Conservation (phyloP, 768 basidiomycete species). For the Suillus hirtellus region DNA sequence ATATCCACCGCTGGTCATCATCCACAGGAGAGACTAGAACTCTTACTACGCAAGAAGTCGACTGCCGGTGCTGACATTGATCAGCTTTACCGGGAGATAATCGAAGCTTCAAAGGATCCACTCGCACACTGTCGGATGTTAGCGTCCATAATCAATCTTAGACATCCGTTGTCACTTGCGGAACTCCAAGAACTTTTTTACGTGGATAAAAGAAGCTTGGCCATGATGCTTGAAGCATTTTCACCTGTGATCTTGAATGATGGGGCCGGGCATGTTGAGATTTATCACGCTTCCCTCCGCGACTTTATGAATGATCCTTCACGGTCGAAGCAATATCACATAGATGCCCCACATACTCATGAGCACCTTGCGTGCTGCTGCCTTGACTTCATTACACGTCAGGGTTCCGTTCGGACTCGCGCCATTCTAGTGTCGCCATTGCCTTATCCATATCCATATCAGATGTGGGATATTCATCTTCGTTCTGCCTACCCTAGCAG, state of each 20-base stretch:
- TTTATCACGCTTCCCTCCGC: slow-evolving; percentile 3
- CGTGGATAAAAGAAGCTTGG: neutral
- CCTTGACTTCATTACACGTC: neutral
- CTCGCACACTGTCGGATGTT: neutral
- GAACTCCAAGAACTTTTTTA: neutral
- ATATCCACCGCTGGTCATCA: slow-evolving; percentile 9
- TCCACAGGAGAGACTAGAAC: neutral
- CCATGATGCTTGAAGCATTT: neutral
- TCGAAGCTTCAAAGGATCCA: neutral
- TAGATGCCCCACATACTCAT: neutral
- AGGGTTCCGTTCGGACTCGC: neutral
- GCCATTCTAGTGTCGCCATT: neutral
- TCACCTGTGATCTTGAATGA: slow-evolving; percentile 1
- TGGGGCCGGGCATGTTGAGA: neutral
- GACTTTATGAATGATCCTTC: neutral
- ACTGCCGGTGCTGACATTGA: neutral
- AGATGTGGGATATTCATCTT: neutral
- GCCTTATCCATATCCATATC: neutral
- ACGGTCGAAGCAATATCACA: slow-evolving; percentile 5
- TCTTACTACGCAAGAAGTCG: neutral
- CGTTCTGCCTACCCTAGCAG: neutral
- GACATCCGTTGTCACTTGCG: neutral
- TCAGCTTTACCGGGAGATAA: neutral
- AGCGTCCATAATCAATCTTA: neutral
- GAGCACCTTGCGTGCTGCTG: neutral